phyloP scores from a whole-genome alignment of 768 basidiomycete genomes.

The Porpolomopsis calyptriformis region DNA sequence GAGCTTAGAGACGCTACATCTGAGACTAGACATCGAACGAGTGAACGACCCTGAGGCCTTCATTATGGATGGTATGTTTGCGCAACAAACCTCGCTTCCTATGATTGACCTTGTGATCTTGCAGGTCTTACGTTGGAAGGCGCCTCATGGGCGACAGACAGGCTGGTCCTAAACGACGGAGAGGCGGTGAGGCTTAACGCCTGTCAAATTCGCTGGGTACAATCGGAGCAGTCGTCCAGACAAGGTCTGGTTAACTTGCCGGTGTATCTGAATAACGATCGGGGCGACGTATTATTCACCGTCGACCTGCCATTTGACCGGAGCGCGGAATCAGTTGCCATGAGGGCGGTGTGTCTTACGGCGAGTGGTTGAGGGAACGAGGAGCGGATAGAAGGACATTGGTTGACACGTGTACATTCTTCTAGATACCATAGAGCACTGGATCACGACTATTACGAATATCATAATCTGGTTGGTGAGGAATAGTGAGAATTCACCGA shows the following conservation, averaged over 20 bases:
- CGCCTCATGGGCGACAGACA: conserved; percentile 60
- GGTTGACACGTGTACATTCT: too few species aligned
- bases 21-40: conserved; percentile 74
- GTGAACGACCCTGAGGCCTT: conserved; percentile 73
- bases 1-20: conserved; percentile 81
- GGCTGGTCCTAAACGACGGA: conserved; percentile 76
- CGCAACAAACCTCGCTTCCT: neutral
- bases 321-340: conserved; percentile 61
- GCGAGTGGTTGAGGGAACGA: conserved; percentile 47
- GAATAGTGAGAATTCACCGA: too few species aligned
- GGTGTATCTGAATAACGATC: conserved; percentile 84
- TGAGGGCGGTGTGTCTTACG: conserved; percentile 84
- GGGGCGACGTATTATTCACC: conserved; percentile 85
- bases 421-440: too few species aligned
- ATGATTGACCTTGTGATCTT: conserved; percentile 3
- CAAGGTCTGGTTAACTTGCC: conserved; percentile 64
- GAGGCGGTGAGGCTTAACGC: conserved; percentile 67
- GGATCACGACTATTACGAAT: too few species aligned
- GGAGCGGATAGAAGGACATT: too few species aligned
- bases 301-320: conserved; percentile 73
- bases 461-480: too few species aligned
- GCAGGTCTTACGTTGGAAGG: conserved; percentile 82
- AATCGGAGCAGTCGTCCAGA: conserved; percentile 33
- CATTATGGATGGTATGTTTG: conserved; percentile 70
- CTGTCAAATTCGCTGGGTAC: conserved; percentile 84